Percentiles rank a stretch among this genome's conserved stretches.
phyloP scores from a whole-genome alignment of 1,284 basidiomycete species.

The Rhodotorula sp. region DNA sequence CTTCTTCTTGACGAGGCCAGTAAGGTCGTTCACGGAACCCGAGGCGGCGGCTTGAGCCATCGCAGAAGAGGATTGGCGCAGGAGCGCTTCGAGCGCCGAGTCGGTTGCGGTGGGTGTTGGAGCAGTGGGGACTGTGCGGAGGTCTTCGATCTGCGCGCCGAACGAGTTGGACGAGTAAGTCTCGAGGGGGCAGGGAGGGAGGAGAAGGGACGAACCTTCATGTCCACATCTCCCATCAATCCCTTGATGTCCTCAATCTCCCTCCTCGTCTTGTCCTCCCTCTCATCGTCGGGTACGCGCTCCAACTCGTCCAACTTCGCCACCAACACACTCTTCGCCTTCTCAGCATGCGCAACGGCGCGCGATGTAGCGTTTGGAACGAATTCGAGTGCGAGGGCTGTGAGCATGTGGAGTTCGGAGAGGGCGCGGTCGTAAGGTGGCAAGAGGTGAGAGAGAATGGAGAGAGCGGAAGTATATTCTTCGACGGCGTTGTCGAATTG shows the following conservation, averaged over 20 bases:
- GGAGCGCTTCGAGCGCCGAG: conserved; percentile 34
- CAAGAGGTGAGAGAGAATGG: conserved; percentile 28
- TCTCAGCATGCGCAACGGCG: conserved; percentile 43
- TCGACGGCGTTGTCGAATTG: conserved; percentile 42
- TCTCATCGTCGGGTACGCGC: conserved; percentile 10
- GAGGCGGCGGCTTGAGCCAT: conserved; percentile 9
- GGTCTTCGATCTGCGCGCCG: conserved; percentile 43
- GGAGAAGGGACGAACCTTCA: conserved; percentile 34
- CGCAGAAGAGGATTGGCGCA: conserved; percentile 23
- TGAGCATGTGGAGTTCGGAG: conserved; percentile 44
- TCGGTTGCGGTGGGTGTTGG: conserved; percentile 36
- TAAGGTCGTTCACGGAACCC: conserved; percentile 41
- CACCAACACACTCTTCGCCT: conserved; percentile 41
- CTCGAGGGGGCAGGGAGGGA: background rate
- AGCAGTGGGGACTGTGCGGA: conserved; percentile 39
- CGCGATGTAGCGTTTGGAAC: conserved; percentile 33
- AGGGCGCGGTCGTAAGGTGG: conserved; percentile 39
- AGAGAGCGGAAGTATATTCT: conserved; percentile 41
- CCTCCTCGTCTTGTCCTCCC: conserved; percentile 27
- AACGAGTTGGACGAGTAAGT: rapidly evolving
- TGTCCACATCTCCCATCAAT: conserved; percentile 37
- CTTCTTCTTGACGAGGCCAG: conserved; percentile 44
- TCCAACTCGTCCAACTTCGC: conserved; percentile 31
- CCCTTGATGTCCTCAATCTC: conserved; percentile 41
- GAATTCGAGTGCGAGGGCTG: conserved; percentile 44